Percentiles rank a stretch among this genome's conserved stretches.
These are phyloP conservation scores for Arachis monticola DNA, from an alignment of 331 rosid genomes.

Conservation along the genomic window DNA sequence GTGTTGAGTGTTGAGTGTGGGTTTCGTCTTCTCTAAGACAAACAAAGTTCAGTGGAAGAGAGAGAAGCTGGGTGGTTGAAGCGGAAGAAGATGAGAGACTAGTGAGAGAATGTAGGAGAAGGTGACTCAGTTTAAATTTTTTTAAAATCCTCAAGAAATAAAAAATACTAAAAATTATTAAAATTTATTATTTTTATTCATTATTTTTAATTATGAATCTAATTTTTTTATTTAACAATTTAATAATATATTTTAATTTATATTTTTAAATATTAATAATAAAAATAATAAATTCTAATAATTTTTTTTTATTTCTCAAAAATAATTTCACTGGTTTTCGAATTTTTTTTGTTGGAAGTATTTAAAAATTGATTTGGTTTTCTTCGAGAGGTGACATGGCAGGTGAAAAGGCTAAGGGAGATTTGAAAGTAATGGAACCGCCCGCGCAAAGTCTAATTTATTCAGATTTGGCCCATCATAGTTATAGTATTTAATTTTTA, in stretches of 20 bases:
- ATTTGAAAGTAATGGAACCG: conserved; percentile 53
- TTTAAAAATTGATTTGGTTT: conserved; percentile 4
- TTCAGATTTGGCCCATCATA: too few relatives aligned
- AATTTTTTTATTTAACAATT: too few relatives aligned
- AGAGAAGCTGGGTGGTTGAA: conserved; percentile 32
- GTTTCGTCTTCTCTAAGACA: conserved; percentile 91
- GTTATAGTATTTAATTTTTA: too few relatives aligned
- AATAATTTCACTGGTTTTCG: not conserved
- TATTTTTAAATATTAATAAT: too few relatives aligned
- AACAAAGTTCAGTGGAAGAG: conserved; percentile 53
- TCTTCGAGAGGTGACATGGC: conserved; percentile 59
- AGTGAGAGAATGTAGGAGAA: conserved; percentile 48
- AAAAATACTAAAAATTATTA: not conserved
- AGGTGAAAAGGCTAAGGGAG: conserved; percentile 12
- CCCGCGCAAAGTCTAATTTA: conserved; percentile 41
- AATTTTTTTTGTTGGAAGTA: not conserved
- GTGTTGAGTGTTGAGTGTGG: not conserved
- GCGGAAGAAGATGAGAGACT: conserved; percentile 39
- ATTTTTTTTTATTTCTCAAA: too few relatives aligned
- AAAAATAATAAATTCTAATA: too few relatives aligned
- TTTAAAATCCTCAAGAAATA: not conserved
- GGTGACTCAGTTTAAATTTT: conserved; percentile 39
- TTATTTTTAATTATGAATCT: too few relatives aligned
- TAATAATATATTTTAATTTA: too few relatives aligned
- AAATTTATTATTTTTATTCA: too few relatives aligned